These are phyloP conservation scores for Paragyromitra xinjiangensis DNA, from an alignment of 495 filamentous ascomycete species.

Conservation along the genomic window DNA sequence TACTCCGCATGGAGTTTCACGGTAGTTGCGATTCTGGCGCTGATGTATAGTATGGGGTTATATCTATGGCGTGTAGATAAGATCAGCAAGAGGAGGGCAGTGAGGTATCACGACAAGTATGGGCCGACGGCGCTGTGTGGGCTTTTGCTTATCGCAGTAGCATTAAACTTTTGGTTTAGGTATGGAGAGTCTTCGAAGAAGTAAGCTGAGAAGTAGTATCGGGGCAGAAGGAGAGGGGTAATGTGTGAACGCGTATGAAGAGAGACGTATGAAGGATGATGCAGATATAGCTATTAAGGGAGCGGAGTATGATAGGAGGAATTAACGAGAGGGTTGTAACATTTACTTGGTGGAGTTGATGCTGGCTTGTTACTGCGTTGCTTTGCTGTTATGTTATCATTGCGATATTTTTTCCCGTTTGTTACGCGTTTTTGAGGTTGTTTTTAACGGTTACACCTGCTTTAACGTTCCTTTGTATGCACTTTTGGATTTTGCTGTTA, in stretches of 20 bases:
- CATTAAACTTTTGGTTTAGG: slow-evolving; percentile 78
- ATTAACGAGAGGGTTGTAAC: slow-evolving; percentile 9
- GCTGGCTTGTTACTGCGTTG: slow-evolving; percentile 27
- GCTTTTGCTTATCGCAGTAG: slow-evolving; percentile 74
- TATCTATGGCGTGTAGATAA: slow-evolving; percentile 88
- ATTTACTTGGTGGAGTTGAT: slow-evolving; percentile 35
- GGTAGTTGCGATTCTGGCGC: slow-evolving; percentile 73
- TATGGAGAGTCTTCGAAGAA: slow-evolving; percentile 52
- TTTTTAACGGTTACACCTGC: not conserved
- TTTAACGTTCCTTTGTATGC: not conserved
- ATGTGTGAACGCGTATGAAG: slow-evolving; percentile 55
- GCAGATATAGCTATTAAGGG: slow-evolving; percentile 2
- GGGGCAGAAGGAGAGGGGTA: slow-evolving; percentile 7
- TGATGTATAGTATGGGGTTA: slow-evolving; percentile 80
- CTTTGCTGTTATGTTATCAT: slow-evolving; percentile 9
- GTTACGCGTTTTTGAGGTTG: not conserved
- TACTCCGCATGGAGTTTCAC: slow-evolving; percentile 81
- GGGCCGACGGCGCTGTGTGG: slow-evolving; percentile 84
- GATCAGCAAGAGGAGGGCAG: slow-evolving; percentile 80
- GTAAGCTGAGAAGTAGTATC: not conserved
- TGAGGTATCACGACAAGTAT: slow-evolving; percentile 88
- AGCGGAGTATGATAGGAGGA: slow-evolving; percentile 12
- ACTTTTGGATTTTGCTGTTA: slow-evolving; percentile 2
- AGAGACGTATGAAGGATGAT: slow-evolving; percentile 56
- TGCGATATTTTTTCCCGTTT: not conserved